Conservation (phyloP, 2,329 filamentous ascomycete genomes). For the Alternaria infectoria region DNA sequence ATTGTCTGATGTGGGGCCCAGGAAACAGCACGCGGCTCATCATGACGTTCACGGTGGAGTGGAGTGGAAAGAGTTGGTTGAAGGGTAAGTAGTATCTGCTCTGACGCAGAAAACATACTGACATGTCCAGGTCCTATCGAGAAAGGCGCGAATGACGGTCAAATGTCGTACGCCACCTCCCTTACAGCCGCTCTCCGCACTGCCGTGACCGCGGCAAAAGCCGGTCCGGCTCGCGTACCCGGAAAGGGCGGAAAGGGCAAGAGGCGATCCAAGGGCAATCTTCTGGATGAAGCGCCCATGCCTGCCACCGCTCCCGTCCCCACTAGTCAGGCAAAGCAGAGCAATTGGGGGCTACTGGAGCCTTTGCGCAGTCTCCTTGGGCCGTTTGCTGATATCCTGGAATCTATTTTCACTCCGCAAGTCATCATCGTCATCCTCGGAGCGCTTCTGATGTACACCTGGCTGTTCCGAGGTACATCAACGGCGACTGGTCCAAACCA, state of each 20-base stretch:
- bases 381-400: conserved; percentile 72
- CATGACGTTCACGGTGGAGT: conserved; percentile 90
- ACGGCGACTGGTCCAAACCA: conserved; percentile 38
- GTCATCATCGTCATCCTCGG: conserved; percentile 77
- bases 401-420: conserved; percentile 76
- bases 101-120: conserved; percentile 4
- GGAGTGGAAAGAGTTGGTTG: conserved; percentile 97
- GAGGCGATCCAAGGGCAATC: conserved; percentile 63
- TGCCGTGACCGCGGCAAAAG: conserved; percentile 71
- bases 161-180: conserved; percentile 81
- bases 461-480: conserved; percentile 45
- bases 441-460: conserved; percentile 52
- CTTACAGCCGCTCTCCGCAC: conserved; percentile 76
- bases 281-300: conserved; percentile 52
- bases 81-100: conserved; percentile 69
- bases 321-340: conserved; percentile 38
- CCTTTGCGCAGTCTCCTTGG: conserved; percentile 73
- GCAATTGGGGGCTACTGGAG: conserved; percentile 79
- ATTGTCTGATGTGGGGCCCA: conserved; percentile 91
- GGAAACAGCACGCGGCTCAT: conserved; percentile 84
- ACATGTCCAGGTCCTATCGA: conserved; percentile 79
- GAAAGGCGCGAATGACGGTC: conserved; percentile 91
- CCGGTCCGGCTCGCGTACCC: conserved; percentile 52
- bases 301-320: conserved; percentile 43
- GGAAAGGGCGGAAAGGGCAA: conserved; percentile 59